Conservation (phyloP, 2,329 filamentous ascomycete species). For the Aspergillus sp. region DNA sequence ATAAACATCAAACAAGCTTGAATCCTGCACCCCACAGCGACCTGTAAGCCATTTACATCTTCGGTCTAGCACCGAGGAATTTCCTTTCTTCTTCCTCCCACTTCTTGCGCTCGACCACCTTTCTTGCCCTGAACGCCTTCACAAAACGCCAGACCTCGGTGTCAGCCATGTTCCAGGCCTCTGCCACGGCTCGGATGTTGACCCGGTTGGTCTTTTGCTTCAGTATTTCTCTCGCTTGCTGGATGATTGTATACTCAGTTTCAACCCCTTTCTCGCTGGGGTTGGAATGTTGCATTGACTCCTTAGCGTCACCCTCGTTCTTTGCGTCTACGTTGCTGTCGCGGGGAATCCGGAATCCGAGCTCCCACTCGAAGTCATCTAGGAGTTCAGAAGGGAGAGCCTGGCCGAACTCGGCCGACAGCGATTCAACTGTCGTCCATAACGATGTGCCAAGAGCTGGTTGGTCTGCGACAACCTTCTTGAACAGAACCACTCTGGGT, state of each 20-base stretch:
- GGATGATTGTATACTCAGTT: constrained; percentile 49
- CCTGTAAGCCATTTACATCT: constrained; percentile 2
- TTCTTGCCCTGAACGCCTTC: constrained; percentile 57
- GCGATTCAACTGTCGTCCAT: constrained; percentile 75
- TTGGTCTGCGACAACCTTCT: constrained; percentile 75
- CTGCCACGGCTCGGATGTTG: constrained; percentile 45
- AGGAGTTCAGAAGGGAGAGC: constrained; percentile 52
- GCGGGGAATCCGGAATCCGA: constrained; percentile 78
- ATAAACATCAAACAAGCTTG: not conserved
- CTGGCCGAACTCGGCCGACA: constrained; percentile 49
- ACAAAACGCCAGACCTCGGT: constrained; percentile 66
- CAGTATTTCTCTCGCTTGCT: constrained; percentile 50
- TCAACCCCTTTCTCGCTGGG: constrained; percentile 39
- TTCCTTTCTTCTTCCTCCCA: constrained; percentile 62
- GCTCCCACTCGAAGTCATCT: constrained; percentile 80
- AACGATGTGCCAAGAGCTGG: constrained; percentile 64
- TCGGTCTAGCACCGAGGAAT: constrained; percentile 50
- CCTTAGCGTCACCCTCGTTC: constrained; percentile 32
- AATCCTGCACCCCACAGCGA: not conserved
- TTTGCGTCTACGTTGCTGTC: constrained; percentile 40
- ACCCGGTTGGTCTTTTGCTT: constrained; percentile 39
- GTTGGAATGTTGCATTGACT: constrained; percentile 37
- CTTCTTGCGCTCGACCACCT: constrained; percentile 55
- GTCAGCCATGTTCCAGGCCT: constrained; percentile 61
- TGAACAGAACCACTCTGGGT: constrained; percentile 70